Evolutionary conservation across 2,329 filamentous ascomycete species (phyloP).

Genomic region (Fusarium redolens): DNA sequence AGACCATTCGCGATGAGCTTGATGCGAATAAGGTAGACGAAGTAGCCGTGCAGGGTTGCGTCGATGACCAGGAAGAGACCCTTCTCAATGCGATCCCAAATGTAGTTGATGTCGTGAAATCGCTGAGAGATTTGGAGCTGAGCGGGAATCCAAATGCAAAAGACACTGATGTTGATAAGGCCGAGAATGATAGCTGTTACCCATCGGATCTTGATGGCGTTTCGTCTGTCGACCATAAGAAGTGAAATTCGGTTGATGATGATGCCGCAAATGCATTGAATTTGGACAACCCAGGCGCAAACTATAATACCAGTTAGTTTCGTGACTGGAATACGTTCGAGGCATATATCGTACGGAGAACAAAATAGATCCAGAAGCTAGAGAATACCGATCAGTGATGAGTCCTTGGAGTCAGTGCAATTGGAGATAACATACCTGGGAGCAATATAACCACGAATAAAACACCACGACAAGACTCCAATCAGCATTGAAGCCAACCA

Average conservation of each 20-base stretch:
- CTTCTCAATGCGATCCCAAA: constrained; percentile 36
- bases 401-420: neutral
- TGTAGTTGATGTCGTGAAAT: constrained; percentile 25
- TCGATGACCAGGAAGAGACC: constrained; percentile 30
- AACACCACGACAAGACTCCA: constrained; percentile 37
- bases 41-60: constrained; percentile 49
- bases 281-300: constrained; percentile 34
- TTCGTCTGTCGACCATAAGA: constrained; percentile 29
- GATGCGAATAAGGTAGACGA: constrained; percentile 58
- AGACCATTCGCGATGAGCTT: constrained; percentile 55
- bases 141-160: constrained; percentile 31
- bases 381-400: neutral
- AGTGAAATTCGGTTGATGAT: constrained; percentile 39
- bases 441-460: constrained; percentile 28
- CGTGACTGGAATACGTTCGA: accelerated
- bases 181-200: constrained; percentile 8
- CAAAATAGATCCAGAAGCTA: constrained; percentile 40
- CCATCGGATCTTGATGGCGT: constrained; percentile 25
- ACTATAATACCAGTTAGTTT: constrained; percentile 23
- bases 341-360: constrained; percentile 19
- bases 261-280: constrained; percentile 40
- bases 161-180: constrained; percentile 38
- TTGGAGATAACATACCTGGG: constrained; percentile 21
- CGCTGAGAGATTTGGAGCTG: constrained; percentile 29
- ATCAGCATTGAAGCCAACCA: constrained; percentile 36